Percentiles rank a stretch among this genome's conserved stretches.
These are phyloP conservation scores for Termitomyces sp. DNA, from an alignment of 768 basidiomycete species.

Conservation along the genomic window DNA sequence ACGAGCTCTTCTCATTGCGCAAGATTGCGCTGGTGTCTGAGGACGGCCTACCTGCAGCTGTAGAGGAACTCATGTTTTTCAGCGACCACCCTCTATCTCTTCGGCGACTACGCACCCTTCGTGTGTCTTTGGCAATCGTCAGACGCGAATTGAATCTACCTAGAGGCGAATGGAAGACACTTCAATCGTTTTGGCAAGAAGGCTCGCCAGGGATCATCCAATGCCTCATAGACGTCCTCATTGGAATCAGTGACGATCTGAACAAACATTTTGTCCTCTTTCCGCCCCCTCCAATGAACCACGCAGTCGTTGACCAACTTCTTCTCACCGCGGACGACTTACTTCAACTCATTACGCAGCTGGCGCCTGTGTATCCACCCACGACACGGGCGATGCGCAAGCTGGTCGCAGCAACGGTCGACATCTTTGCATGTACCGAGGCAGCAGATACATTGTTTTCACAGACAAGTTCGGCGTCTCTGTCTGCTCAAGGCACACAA, in stretches of 20 bases:
- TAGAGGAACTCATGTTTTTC: constrained; percentile 52
- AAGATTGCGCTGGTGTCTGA: constrained; percentile 64
- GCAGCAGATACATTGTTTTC: constrained; percentile 36
- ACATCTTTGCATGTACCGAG: constrained; percentile 53
- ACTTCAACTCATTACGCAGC: constrained; percentile 40
- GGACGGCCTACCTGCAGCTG: constrained; percentile 55
- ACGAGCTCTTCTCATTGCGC: constrained; percentile 52
- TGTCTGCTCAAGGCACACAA: constrained; percentile 37
- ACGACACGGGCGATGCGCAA: constrained; percentile 43
- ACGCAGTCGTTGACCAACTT: constrained; percentile 44
- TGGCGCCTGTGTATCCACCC: constrained; percentile 42
- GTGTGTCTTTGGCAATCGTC: constrained; percentile 58
- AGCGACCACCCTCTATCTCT: constrained; percentile 46
- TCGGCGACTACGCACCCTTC: constrained; percentile 49
- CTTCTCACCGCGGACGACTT: constrained; percentile 50
- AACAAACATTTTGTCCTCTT: constrained; percentile 43
- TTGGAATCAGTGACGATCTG: constrained; percentile 46
- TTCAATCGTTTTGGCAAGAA: constrained; percentile 59
- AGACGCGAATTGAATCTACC: constrained; percentile 45
- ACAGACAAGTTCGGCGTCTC: constrained; percentile 28
- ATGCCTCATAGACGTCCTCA: constrained; percentile 48
- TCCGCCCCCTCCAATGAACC: constrained; percentile 29
- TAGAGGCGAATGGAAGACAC: constrained; percentile 47
- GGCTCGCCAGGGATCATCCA: constrained; percentile 49
- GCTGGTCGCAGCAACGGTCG: constrained; percentile 37